phyloP scores from a whole-genome alignment of 139 green algal species.

The Micractinium conductrix region DNA sequence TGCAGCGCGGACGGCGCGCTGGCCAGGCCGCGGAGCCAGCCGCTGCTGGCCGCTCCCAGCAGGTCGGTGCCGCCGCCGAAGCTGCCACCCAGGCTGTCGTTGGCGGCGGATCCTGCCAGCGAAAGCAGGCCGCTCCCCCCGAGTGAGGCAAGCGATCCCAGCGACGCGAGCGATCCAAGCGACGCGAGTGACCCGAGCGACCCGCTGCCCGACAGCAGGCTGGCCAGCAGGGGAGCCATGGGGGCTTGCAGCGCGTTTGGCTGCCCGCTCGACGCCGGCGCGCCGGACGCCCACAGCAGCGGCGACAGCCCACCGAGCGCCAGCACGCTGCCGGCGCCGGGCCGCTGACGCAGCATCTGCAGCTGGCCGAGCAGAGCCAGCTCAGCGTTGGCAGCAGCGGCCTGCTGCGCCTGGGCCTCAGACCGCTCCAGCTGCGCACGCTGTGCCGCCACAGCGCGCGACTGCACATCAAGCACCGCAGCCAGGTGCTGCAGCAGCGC shows the following conservation, averaged over 20 bases:
- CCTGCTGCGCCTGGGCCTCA: neutral
- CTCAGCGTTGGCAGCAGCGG: neutral
- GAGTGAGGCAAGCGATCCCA: too few relatives aligned
- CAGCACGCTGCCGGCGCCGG: neutral
- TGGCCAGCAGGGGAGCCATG: neutral
- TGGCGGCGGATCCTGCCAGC: too few relatives aligned
- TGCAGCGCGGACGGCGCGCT: too few relatives aligned
- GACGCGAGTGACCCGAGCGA: too few relatives aligned
- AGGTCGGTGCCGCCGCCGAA: too few relatives aligned
- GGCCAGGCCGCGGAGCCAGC: too few relatives aligned
- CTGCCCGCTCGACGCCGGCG: too few relatives aligned
- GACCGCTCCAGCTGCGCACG: neutral
- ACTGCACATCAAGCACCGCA: neutral
- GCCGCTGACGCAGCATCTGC: neutral
- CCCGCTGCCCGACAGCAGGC: neutral
- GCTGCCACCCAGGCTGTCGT: too few relatives aligned
- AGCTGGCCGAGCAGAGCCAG: neutral
- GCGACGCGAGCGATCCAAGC: too few relatives aligned
- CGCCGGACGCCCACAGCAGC: constrained; percentile 1
- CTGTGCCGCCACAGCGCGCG: neutral
- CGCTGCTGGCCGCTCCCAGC: too few relatives aligned
- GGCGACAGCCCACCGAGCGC: neutral
- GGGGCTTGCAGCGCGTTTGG: too few relatives aligned
- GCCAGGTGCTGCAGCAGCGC: neutral
- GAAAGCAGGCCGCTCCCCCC: too few relatives aligned